These are phyloP conservation scores for Coix lacrymajobi DNA, from an alignment of 176 grass and related monocot genomes.

Conservation along the genomic window DNA sequence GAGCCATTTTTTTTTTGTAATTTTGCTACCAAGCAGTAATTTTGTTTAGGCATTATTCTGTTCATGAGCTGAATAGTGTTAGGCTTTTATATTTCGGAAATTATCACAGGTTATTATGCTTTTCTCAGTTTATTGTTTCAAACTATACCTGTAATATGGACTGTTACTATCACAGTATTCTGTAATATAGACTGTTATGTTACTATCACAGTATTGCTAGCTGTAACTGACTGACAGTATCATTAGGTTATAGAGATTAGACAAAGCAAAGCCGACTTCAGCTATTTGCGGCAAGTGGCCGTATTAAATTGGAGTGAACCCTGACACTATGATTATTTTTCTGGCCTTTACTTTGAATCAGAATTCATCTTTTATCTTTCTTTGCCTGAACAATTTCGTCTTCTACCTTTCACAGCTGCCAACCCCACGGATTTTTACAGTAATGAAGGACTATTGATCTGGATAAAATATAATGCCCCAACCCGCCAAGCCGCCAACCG, in stretches of 20 bases:
- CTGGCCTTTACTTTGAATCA: conserved; percentile 16
- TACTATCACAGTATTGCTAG: neutral
- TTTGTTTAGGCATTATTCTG: neutral
- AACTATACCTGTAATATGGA: neutral
- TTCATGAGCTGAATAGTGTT: neutral
- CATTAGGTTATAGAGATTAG: neutral
- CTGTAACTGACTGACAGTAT: neutral
- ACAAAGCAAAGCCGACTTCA: conserved; percentile 6
- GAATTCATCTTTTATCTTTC: neutral
- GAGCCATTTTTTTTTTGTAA: neutral
- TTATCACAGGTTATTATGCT: neutral
- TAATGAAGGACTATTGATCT: neutral
- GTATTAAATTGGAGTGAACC: conserved; percentile 30
- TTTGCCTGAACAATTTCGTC: conserved; percentile 3
- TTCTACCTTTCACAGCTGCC: neutral
- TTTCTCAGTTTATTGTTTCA: neutral
- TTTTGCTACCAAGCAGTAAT: neutral
- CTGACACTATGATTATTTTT: conserved; percentile 19
- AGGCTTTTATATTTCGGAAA: neutral
- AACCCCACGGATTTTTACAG: neutral
- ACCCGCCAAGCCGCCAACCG: neutral
- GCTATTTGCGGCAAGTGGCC: conserved; percentile 18
- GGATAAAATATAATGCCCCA: conserved; percentile 10
- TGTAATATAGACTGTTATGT: neutral
- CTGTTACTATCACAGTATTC: neutral